Evolutionary conservation across 2,329 filamentous ascomycete species (phyloP), one percentile per base, ranked within the genome.

Genomic region (Colletotrichum kahawae): DNA sequence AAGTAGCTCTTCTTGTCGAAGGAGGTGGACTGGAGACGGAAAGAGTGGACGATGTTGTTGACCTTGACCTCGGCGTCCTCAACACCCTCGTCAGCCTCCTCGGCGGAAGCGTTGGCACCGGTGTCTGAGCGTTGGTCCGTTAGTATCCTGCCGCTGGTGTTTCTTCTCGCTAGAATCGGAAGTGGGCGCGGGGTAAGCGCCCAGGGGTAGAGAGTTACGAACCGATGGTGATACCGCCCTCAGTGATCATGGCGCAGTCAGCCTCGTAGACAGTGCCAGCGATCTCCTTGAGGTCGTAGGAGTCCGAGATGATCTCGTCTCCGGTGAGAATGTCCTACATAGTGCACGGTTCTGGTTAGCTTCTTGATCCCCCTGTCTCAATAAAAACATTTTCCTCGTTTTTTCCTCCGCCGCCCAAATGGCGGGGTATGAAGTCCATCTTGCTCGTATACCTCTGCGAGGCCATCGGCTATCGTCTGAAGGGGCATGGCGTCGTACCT

Each of bases 251-350:
- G 84, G 90, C 89, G 88, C 96, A 98, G 88, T 99, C 94, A 84
- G 93, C 93, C 90, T 98, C 96, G 89, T 94, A 98, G 82, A 94
- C 92, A 80, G 94, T 89, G 80, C 92, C 92, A 85, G 96, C 94
- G 78, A 96, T 84, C 85, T 94, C 90, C 89, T 95, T 95, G 84
- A 97, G 86, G 81, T 95, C 90, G 89, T 93, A 98, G 80, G 94
- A 97, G 89, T 98, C 96, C 83, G 97, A 97, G 92, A 98, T 93
- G 86, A 99, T 91, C 93, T 99, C 97, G 89, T 98, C 96, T 79
- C 89, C 95, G 87, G 92, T 94, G 87, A 98, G 85, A 82, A 97
- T 88, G 85, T 99, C 97, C 97, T 99, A 82, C 76, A 63, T 54
- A 66, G 79, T 79, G 80, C 78, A 80, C 79, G 75, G 80, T 82